Percentiles rank a stretch among this genome's conserved stretches.
Evolutionary conservation across 2,329 filamentous ascomycete species (phyloP).

Genomic region (Cryphonectria carpinicola): DNA sequence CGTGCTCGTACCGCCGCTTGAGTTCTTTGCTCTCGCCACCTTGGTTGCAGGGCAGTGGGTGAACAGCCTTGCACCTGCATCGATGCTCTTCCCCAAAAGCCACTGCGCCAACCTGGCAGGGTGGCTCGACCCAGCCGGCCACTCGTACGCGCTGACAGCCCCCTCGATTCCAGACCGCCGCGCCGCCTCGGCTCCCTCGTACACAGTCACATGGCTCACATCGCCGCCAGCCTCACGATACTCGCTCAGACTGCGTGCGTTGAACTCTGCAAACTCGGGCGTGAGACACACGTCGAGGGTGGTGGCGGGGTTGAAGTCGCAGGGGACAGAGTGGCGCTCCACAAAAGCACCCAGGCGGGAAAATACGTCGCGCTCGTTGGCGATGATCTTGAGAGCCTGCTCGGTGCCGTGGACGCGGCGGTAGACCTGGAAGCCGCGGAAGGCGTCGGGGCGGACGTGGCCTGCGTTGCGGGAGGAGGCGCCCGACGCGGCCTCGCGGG

Average conservation of each 20-base stretch:
- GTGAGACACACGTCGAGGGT: conserved; percentile 55
- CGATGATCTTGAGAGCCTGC: conserved; percentile 50
- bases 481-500: conserved; percentile 48
- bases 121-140: conserved; percentile 53
- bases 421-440: conserved; percentile 51
- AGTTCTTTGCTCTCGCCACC: conserved; percentile 30
- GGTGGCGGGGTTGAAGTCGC: conserved; percentile 50
- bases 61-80: conserved; percentile 44
- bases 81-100: conserved; percentile 44
- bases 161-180: conserved; percentile 41
- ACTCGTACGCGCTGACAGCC: conserved; percentile 52
- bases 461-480: conserved; percentile 50
- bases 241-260: conserved; percentile 43
- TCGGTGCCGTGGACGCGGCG: conserved; percentile 45
- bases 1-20: conserved; percentile 19
- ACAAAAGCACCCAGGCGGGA: conserved; percentile 47
- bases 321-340: conserved; percentile 43
- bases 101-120: conserved; percentile 55
- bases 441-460: conserved; percentile 50
- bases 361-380: conserved; percentile 46
- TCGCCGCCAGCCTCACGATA: conserved; percentile 49
- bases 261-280: conserved; percentile 48
- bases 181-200: conserved; percentile 44
- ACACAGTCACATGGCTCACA: conserved; percentile 45
- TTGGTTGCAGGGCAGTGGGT: conserved; percentile 47